Percentiles rank a stretch among this genome's conserved stretches.
phyloP scores from a whole-genome alignment of 306 rosid genomes.

The Erythrophleum fordii region DNA sequence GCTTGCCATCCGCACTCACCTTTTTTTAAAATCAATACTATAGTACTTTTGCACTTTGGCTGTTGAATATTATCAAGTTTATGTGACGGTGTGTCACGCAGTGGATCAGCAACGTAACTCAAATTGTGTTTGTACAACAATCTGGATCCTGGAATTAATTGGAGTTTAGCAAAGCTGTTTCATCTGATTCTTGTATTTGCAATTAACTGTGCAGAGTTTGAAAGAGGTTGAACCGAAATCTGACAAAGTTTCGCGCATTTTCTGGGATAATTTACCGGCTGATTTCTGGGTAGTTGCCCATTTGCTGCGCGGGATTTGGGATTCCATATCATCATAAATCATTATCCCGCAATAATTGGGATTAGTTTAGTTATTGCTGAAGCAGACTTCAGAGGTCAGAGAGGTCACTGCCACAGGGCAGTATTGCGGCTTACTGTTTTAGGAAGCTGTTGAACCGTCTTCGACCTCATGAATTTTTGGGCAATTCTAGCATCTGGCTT shows the following conservation, averaged over 20 bases:
- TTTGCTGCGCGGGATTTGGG: slow-evolving; percentile 8
- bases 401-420: background rate
- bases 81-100: slow-evolving; percentile 32
- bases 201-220: slow-evolving; percentile 28
- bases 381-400: slow-evolving; percentile 24
- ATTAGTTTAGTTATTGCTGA: background rate
- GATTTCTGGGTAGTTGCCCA: background rate
- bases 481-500: slow-evolving; percentile 47
- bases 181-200: slow-evolving; percentile 19
- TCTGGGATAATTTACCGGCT: slow-evolving; percentile 1
- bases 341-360: background rate
- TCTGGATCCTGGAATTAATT: slow-evolving; percentile 10
- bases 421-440: background rate
- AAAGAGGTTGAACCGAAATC: slow-evolving; percentile 37
- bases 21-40: background rate
- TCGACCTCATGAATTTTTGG: slow-evolving; percentile 51
- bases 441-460: background rate
- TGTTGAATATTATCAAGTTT: background rate
- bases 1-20: background rate
- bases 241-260: background rate
- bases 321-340: background rate
- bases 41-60: background rate
- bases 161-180: background rate
- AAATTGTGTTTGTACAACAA: slow-evolving; percentile 14
- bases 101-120: slow-evolving; percentile 40